Evolutionary conservation across 257 asterid genomes (phyloP).

Genomic region (Asclepias syriaca): DNA sequence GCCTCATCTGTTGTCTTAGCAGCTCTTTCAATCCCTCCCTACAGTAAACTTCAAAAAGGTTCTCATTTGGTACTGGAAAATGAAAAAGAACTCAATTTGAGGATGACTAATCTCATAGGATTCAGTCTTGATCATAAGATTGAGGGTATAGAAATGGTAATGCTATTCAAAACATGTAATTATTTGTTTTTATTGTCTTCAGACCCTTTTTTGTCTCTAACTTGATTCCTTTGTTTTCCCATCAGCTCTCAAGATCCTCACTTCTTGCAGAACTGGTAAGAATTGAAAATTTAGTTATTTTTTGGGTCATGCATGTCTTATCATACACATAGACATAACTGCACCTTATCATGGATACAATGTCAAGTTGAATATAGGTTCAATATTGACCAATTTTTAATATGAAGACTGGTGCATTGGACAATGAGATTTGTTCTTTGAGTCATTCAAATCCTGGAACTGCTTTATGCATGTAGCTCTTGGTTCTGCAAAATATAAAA

Average conservation of each 20-base stretch:
- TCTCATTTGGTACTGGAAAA: conserved; percentile 34
- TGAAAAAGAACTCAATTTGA: conserved; percentile 27
- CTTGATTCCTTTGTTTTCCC: conserved; percentile 17
- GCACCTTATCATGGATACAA: neutral
- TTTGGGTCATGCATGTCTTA: neutral
- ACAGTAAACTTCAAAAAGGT: conserved; percentile 17
- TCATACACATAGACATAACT: neutral
- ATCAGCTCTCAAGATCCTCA: conserved; percentile 82
- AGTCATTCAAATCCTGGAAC: neutral
- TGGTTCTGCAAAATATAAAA: neutral
- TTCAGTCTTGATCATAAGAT: conserved; percentile 30
- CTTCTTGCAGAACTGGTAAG: conserved; percentile 80
- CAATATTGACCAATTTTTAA: neutral
- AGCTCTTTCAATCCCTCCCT: conserved; percentile 37
- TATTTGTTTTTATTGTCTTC: neutral
- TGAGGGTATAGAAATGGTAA: conserved; percentile 37
- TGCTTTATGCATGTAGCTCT: neutral
- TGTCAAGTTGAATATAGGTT: neutral
- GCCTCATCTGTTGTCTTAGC: conserved; percentile 46
- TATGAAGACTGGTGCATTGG: neutral
- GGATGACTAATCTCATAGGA: conserved; percentile 33
- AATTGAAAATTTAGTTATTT: neutral
- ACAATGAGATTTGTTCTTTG: neutral
- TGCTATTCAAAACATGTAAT: neutral
- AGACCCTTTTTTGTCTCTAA: neutral